phyloP scores from a whole-genome alignment of 768 basidiomycete genomes.

The Leccinum rimulosum region DNA sequence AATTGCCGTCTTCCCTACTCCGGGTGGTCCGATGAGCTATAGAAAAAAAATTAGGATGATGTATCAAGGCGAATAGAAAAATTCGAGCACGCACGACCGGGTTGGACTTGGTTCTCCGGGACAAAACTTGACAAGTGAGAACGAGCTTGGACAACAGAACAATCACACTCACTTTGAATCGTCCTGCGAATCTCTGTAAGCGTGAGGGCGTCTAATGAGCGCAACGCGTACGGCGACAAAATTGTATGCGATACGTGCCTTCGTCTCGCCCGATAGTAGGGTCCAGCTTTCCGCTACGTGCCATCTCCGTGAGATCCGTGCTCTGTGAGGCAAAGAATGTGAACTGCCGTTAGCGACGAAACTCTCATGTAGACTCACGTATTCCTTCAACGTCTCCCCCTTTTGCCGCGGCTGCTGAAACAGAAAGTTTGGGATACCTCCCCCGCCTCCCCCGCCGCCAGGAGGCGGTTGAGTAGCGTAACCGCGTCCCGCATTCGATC shows the following conservation, averaged over 20 bases:
- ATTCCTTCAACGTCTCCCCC: slow-evolving; percentile 86
- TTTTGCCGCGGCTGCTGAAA: slow-evolving; percentile 63
- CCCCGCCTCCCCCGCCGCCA: too few relatives aligned
- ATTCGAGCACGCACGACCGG: slow-evolving; percentile 59
- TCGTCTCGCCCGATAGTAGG: slow-evolving; percentile 85
- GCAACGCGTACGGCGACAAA: not conserved
- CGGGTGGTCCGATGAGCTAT: slow-evolving; percentile 80
- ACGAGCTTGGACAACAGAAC: not conserved
- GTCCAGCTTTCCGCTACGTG: slow-evolving; percentile 73
- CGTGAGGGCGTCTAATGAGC: not conserved
- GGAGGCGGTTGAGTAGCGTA: too few relatives aligned
- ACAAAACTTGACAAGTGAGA: slow-evolving; percentile 54
- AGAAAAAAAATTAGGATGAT: not conserved
- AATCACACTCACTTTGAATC: slow-evolving; percentile 68
- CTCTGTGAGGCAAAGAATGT: slow-evolving; percentile 44
- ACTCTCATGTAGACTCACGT: slow-evolving; percentile 39
- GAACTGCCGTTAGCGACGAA: not conserved
- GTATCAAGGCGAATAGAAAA: not conserved
- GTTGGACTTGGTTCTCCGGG: slow-evolving; percentile 87
- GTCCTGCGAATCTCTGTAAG: slow-evolving; percentile 80
- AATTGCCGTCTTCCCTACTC: slow-evolving; percentile 92
- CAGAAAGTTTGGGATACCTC: slow-evolving; percentile 35
- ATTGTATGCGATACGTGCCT: slow-evolving; percentile 37
- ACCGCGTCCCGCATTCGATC: too few relatives aligned
- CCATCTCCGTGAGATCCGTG: slow-evolving; percentile 80